These are phyloP conservation scores for Marvania coccoides DNA, from an alignment of 139 green algal genomes.

Conservation along the genomic window DNA sequence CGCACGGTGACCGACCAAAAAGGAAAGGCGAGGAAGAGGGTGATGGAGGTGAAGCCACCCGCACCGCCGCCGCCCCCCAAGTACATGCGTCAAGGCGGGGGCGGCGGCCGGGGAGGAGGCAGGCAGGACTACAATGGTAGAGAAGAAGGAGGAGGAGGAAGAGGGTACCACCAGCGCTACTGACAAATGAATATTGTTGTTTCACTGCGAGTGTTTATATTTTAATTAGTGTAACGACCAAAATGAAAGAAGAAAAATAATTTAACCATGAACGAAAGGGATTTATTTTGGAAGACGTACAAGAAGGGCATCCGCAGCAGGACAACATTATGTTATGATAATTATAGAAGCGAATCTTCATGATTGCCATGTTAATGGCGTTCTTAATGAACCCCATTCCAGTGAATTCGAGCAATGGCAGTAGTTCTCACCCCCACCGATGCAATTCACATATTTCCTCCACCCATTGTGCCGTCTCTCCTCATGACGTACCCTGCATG, in stretches of 20 bases:
- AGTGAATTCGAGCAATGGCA: too few relatives aligned
- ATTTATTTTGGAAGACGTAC: too few relatives aligned
- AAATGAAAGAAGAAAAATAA: too few relatives aligned
- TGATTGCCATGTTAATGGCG: too few relatives aligned
- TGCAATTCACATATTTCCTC: too few relatives aligned
- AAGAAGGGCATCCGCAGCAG: too few relatives aligned
- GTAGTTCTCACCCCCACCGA: too few relatives aligned
- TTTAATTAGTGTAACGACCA: not conserved
- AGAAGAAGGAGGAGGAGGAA: not conserved
- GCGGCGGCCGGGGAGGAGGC: not conserved
- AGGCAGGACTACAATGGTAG: not conserved
- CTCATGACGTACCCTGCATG: conserved; percentile 6
- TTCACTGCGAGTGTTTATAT: too few relatives aligned
- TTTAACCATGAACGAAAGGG: too few relatives aligned
- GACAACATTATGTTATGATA: too few relatives aligned
- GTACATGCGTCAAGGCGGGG: not conserved
- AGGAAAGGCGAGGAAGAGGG: conserved; percentile 13
- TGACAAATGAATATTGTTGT: not conserved
- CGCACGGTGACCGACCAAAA: conserved; percentile 26
- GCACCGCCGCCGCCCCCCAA: not conserved
- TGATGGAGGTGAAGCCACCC: not conserved
- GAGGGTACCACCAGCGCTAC: not conserved
- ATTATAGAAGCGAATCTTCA: too few relatives aligned
- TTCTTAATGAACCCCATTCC: too few relatives aligned
- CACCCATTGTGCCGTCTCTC: not conserved